Evolutionary conservation across 2,329 filamentous ascomycete genomes (phyloP).

Genomic region (Zasmidium angulare): DNA sequence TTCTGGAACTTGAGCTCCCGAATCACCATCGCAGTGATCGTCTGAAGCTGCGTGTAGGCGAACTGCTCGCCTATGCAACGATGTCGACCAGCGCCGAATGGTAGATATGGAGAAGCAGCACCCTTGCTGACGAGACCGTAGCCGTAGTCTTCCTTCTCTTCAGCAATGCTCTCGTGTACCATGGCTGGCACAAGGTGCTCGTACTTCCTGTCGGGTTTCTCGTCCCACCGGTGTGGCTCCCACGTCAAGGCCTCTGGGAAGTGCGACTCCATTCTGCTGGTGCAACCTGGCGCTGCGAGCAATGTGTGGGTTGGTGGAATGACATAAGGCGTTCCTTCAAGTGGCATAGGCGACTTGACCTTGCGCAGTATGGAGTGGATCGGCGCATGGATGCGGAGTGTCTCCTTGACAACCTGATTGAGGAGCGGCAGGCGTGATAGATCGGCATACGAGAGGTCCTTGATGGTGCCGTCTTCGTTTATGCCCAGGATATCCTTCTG

Average conservation of each 20-base stretch:
- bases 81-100: constrained; percentile 90
- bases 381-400: constrained; percentile 83
- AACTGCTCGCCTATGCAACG: constrained; percentile 97
- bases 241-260: constrained; percentile 82
- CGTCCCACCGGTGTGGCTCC: constrained; percentile 90
- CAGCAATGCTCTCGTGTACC: constrained; percentile 34
- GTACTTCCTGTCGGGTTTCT: constrained; percentile 51
- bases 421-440: constrained; percentile 78
- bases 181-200: constrained; percentile 28
- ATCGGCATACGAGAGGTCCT: constrained; percentile 72
- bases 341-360: constrained; percentile 82
- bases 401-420: constrained; percentile 84
- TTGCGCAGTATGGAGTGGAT: constrained; percentile 95
- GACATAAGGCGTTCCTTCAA: constrained; percentile 78
- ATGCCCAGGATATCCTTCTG: constrained; percentile 72
- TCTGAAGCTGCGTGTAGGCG: constrained; percentile 87
- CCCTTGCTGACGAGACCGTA: constrained; percentile 93
- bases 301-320: constrained; percentile 79
- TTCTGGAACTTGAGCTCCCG: constrained; percentile 79
- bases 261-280: constrained; percentile 67
- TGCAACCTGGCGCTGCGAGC: constrained; percentile 81
- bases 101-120: constrained; percentile 83
- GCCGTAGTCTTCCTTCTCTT: constrained; percentile 83
- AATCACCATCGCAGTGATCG: constrained; percentile 75
- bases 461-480: constrained; percentile 56